These are phyloP conservation scores for Hypoxylon rickii DNA, from an alignment of 495 filamentous ascomycete genomes.

Conservation along the genomic window DNA sequence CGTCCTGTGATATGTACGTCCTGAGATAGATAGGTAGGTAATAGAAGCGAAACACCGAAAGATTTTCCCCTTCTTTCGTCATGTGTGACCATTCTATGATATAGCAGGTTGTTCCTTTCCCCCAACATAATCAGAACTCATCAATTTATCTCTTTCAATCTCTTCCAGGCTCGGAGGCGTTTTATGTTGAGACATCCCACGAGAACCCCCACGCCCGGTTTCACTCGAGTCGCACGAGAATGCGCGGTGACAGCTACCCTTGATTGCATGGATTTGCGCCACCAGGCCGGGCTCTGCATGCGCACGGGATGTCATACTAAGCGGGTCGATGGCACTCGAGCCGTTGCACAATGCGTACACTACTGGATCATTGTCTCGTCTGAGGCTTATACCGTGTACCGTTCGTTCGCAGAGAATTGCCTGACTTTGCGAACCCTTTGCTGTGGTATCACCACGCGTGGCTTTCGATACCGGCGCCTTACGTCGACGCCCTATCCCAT, in stretches of 20 bases:
- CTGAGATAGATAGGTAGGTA: background rate
- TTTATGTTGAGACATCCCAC: background rate
- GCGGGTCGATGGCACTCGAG: background rate
- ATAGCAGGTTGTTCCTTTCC: background rate
- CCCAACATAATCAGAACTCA: background rate
- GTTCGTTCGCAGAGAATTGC: no score
- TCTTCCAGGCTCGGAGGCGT: background rate
- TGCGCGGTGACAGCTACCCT: conserved; percentile 16
- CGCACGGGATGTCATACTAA: background rate
- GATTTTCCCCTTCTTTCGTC: background rate
- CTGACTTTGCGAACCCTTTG: no score
- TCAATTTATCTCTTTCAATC: background rate
- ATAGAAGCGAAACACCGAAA: background rate
- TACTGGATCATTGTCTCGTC: no score
- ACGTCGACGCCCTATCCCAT: no score
- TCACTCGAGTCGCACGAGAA: conserved; percentile 15
- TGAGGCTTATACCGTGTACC: no score
- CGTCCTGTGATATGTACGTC: no score
- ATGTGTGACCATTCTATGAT: no score
- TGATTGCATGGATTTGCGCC: conserved; percentile 6
- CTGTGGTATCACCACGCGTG: no score
- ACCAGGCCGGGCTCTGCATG: background rate
- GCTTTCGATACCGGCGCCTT: no score
- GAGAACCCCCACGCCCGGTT: conserved; percentile 25
- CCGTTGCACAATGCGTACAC: no score